Percentiles rank a stretch among this genome's conserved stretches.
phyloP scores from a whole-genome alignment of 2,329 filamentous ascomycete genomes.

The Berkeleyomyces basicola region DNA sequence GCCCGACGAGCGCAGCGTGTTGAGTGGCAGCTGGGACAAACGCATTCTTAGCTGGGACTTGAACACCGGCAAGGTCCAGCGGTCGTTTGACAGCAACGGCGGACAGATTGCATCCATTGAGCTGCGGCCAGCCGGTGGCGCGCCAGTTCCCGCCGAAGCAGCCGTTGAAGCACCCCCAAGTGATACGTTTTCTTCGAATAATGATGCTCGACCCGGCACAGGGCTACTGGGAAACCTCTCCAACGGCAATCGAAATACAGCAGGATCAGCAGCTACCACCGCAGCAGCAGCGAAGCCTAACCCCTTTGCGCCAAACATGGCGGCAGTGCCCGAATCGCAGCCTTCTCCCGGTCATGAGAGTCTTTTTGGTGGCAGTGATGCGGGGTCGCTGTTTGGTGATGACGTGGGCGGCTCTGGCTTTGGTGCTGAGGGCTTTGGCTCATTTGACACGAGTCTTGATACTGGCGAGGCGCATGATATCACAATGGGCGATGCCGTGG shows the following conservation, averaged over 20 bases:
- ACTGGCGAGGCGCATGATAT: slow-evolving; percentile 44
- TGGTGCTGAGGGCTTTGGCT: slow-evolving; percentile 44
- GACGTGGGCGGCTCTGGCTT: slow-evolving; percentile 28
- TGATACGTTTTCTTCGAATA: slow-evolving; percentile 64
- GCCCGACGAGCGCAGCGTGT: slow-evolving; percentile 67
- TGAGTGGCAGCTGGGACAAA: slow-evolving; percentile 96
- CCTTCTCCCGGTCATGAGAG: slow-evolving; percentile 59
- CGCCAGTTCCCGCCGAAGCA: slow-evolving; percentile 60
- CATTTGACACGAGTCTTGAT: slow-evolving; percentile 43
- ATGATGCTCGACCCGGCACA: neutral
- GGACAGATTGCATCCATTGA: slow-evolving; percentile 82
- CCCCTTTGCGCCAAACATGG: slow-evolving; percentile 8
- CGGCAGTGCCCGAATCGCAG: slow-evolving; percentile 27
- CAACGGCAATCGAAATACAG: slow-evolving; percentile 15
- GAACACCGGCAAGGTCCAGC: slow-evolving; percentile 61
- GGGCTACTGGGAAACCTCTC: slow-evolving; percentile 19
- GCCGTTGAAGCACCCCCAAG: slow-evolving; percentile 22
- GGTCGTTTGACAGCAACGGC: slow-evolving; percentile 60
- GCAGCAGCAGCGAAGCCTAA: neutral
- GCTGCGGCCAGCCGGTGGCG: slow-evolving; percentile 57
- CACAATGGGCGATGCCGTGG: neutral
- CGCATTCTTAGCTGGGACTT: slow-evolving; percentile 88
- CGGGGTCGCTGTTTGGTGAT: slow-evolving; percentile 79
- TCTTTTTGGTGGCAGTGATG: slow-evolving; percentile 64
- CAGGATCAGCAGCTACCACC: slow-evolving; percentile 20